Evolutionary conservation across 106 monocot genomes (phyloP).

Genomic region (Phalaenopsis aphrodite): DNA sequence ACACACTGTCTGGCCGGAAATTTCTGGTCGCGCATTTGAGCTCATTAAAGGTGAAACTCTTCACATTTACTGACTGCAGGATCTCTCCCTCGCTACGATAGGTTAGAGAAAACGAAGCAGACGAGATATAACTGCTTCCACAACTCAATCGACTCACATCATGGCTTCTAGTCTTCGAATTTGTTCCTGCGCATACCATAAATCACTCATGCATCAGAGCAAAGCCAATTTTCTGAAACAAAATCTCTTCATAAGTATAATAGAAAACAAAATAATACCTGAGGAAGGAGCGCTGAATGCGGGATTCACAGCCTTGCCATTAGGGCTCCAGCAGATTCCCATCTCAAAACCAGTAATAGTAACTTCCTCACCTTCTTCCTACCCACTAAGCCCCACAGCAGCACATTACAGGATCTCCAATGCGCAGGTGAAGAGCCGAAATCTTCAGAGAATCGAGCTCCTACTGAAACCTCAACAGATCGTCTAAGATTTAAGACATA

Average conservation of each 20-base stretch:
- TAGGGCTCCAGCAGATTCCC: slow-evolving; percentile 22
- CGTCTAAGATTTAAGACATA: background rate
- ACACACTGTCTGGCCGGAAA: slow-evolving; percentile 67
- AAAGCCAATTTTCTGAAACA: background rate
- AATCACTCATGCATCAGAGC: background rate
- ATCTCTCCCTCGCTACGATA: slow-evolving; percentile 59
- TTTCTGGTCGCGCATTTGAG: slow-evolving; percentile 65
- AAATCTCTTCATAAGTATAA: background rate
- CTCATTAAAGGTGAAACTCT: slow-evolving; percentile 47
- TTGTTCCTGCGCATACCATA: slow-evolving; percentile 16
- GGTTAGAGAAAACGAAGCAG: slow-evolving; percentile 33
- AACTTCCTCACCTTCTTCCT: background rate
- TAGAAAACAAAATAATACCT: background rate
- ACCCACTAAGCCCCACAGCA: background rate
- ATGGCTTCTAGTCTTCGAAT: slow-evolving; percentile 26
- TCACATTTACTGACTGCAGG: slow-evolving; percentile 45
- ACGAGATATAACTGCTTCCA: slow-evolving; percentile 37
- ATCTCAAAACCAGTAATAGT: background rate
- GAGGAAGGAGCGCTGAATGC: slow-evolving; percentile 5
- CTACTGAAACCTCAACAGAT: background rate
- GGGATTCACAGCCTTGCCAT: slow-evolving; percentile 17
- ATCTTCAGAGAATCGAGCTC: no score
- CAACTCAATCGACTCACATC: slow-evolving; percentile 21
- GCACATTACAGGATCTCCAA: background rate
- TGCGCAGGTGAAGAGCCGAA: background rate